Evolutionary conservation across 2,329 filamentous ascomycete genomes (phyloP), one percentile per base, ranked within the genome.

Genomic region (Westerdykella ornata): DNA sequence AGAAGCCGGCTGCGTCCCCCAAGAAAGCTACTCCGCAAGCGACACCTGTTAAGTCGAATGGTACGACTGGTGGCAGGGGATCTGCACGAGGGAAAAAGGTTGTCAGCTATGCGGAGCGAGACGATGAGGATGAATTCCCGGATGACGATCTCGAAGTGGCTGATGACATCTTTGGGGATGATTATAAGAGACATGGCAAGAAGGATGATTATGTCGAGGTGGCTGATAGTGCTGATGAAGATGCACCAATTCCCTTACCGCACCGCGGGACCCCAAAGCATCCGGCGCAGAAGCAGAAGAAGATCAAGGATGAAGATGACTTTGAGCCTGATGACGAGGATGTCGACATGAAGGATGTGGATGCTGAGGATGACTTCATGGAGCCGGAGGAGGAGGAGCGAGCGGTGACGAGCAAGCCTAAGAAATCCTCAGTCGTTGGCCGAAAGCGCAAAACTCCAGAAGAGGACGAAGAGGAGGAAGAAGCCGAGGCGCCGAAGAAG

Each of bases 91-190:
- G 57, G 38, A 73, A 72, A 60, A 69, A 70, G 45, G 60, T 54
- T 8, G 64, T 68, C 43, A 52, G 62, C 59, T 60, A 63, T 42
- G 46, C 57, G 48, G 49, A 84, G 50, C 78, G 86, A 15, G 83
- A 85, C 39, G 82, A 81, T 26, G 74, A 77, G 5, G 79, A 86
- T 14, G 58, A 63, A 18, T 65, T 64, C 48, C 54, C 60, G 4
- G 62, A 70, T 33, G 59, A 69, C 37, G 68, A 70, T 36, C 59
- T 66, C 34, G 82, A 78, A 34, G 74, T 68, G 3, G 84, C 78
- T n/a, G 84, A 88, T 49, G 89, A 95, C 53, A 88, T 95, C 15
- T 89, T 89, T 64, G 84, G 82, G 12, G 82, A 84, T 3, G 81
- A 86, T 49, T 76, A 75, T 26, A 84, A 81, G 59, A 76, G 76